Percentiles rank a stretch among this genome's conserved stretches.
Evolutionary conservation across 2,329 filamentous ascomycete species (phyloP).

Genomic region (Nannizziopsis arthrosporioides): DNA sequence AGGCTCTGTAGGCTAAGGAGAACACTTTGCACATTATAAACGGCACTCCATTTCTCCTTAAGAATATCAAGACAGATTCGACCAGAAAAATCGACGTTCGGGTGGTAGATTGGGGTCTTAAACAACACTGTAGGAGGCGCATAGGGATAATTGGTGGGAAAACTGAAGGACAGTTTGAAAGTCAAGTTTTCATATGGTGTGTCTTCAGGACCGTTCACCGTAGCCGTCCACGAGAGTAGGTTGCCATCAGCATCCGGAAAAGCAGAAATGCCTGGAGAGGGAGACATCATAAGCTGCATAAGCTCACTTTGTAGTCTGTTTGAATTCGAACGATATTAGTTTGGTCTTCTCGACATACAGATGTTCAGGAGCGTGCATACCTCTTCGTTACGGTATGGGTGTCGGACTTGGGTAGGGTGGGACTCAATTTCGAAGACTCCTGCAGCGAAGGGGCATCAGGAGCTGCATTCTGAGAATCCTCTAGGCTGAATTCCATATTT

Average conservation of each 20-base stretch:
- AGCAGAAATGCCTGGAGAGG: constrained; percentile 84
- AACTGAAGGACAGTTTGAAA: constrained; percentile 85
- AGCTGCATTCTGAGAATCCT: constrained; percentile 57
- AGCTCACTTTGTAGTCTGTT: constrained; percentile 85
- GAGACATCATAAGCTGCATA: constrained; percentile 96
- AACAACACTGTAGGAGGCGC: constrained; percentile 82
- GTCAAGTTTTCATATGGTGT: constrained; percentile 82
- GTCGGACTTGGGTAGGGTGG: constrained; percentile 48
- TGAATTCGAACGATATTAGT: background rate
- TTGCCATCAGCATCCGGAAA: constrained; percentile 87
- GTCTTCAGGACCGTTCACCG: constrained; percentile 78
- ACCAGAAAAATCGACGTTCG: constrained; percentile 94
- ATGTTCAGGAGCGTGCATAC: constrained; percentile 34
- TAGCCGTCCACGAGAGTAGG: constrained; percentile 84
- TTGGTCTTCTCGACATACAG: background rate
- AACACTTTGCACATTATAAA: constrained; percentile 92
- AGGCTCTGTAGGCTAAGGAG: constrained; percentile 88
- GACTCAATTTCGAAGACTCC: constrained; percentile 50
- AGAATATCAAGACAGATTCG: constrained; percentile 96
- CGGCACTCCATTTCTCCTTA: constrained; percentile 98
- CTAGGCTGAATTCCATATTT: constrained; percentile 45
- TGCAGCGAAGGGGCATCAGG: constrained; percentile 43
- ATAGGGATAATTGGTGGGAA: constrained; percentile 89
- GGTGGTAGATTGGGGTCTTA: constrained; percentile 98
- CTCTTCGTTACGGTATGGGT: constrained; percentile 67